Evolutionary conservation across 2,329 filamentous ascomycete genomes (phyloP), one percentile per base, ranked within the genome.

Genomic region (Apiospora pterosperma): DNA sequence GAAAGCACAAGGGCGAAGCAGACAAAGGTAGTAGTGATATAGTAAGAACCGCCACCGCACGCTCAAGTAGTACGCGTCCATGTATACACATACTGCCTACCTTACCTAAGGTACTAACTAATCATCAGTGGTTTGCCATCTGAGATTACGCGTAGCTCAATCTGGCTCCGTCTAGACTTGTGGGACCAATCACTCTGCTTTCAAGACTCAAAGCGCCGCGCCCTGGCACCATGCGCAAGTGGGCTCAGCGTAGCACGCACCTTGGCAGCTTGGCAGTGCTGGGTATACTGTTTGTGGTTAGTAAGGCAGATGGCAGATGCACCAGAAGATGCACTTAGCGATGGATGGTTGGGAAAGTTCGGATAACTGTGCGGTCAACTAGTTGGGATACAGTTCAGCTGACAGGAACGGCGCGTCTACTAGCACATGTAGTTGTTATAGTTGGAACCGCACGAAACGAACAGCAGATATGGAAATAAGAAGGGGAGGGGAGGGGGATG

Each of bases 111-210:
- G n/a, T n/a, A n/a, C n/a, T n/a, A n/a, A n/a, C n/a, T n/a, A n/a
- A n/a, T n/a, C n/a, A n/a, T n/a, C 48, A 55, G 34, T 55, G 48
- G 12, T 3, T 55, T 55, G 28, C 28, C 48, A n/a, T 55, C 48
- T 55, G 48, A 34, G 48, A 55, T 55, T 55, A 55, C 48, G 48
- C 48, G 48, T 55, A 55, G 48, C 48, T 55, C 48, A 55, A 55
- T 55, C 48, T 55, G 31, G 48, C 48, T 34, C 48, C 31, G 34
- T 55, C 48, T 55, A 55, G 48, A 55, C 48, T 55, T 55, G 48
- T 55, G 48, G 48, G 28, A 55, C 48, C 48, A 55, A 55, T 34
- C 48, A 55, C 28, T 55, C 28, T n/a, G 28, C 34, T 55, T 12
- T 34, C 48, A 55, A 55, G 16, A 28, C 48, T 21, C 48, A 55